phyloP scores from a whole-genome alignment of 768 basidiomycete species.

The Boletus vermiculosoides region DNA sequence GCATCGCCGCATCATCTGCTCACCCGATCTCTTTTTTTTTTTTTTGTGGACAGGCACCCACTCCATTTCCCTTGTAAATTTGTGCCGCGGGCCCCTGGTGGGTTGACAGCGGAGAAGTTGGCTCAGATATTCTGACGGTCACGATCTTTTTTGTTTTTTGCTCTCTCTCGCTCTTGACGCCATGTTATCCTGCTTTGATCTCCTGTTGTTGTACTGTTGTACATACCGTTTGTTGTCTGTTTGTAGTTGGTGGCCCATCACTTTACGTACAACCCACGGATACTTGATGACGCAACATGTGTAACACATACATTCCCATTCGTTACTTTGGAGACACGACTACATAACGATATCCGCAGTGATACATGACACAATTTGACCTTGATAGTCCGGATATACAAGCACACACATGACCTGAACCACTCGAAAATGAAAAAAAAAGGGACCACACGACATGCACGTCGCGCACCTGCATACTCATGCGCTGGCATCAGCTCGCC shows the following conservation, averaged over 20 bases:
- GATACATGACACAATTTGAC: background rate
- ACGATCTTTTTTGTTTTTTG: background rate
- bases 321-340: background rate
- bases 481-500: background rate
- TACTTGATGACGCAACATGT: background rate
- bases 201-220: background rate
- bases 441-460: no score
- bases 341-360: background rate
- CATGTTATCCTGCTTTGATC: background rate
- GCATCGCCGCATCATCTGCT: background rate
- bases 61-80: conserved; percentile 25
- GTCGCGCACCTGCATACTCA: background rate
- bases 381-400: background rate
- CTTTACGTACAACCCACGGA: background rate
- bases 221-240: background rate
- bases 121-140: conserved; percentile 19
- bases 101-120: conserved; percentile 18
- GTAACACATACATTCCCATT: background rate
- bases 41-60: conserved; percentile 19
- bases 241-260: background rate
- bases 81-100: conserved; percentile 21
- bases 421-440: background rate
- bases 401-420: background rate
- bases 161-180: background rate
- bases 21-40: background rate